Base-by-base conservation (phyloP, 2,329 filamentous ascomycete genomes). In the Verticillium tricorpus region DNA sequence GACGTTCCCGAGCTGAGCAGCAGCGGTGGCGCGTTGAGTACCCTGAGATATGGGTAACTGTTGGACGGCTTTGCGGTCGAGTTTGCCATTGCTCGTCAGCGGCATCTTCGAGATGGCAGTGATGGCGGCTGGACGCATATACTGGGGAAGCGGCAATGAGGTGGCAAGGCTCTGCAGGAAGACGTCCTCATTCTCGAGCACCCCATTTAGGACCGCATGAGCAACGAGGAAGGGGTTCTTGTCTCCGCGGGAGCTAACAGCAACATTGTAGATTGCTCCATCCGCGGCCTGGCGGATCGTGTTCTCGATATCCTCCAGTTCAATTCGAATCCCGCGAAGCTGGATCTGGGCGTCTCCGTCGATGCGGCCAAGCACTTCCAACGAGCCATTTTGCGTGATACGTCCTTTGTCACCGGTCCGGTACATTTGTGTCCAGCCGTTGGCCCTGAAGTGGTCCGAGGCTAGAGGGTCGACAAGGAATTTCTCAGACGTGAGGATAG, bases 271-370 rank as follows among this genome's bases (percentile, higher is more conserved):
- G 0, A 73, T 28, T 2, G 56, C 32, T 0, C 67, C 70, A 4
- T 64, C 19, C 5, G 66, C 60, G 7, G 65, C 60, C 9, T 64
- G 56, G 25, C 73, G 22, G 3, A 75, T 66, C 1, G 63, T 65
- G 19, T 56, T 60, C 54, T 69, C 71, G 1, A 74, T 61, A 2
- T 85, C 83, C 3, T 70, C 66, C 0, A 85, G 68, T 17, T 85
- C 81, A 28, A 83, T 75, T 1, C 79, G 73, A 3, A 78, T 59
- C 1, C 79, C 80, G 2, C 73, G 70, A 2, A 84, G 67, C 65
- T 83, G 83, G 64, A 83, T 68, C 56, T 80, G 74, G 1, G 73
- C 77, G 59, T 82, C 78, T 35, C 76, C 77, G 1, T 63, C 68
- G 2, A 78, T 74, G 0, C 79, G 75, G 0, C 77, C 77, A 6